These are phyloP conservation scores for Candida sanyaensis DNA, from an alignment of 1,139 yeast genomes.

Conservation along the genomic window DNA sequence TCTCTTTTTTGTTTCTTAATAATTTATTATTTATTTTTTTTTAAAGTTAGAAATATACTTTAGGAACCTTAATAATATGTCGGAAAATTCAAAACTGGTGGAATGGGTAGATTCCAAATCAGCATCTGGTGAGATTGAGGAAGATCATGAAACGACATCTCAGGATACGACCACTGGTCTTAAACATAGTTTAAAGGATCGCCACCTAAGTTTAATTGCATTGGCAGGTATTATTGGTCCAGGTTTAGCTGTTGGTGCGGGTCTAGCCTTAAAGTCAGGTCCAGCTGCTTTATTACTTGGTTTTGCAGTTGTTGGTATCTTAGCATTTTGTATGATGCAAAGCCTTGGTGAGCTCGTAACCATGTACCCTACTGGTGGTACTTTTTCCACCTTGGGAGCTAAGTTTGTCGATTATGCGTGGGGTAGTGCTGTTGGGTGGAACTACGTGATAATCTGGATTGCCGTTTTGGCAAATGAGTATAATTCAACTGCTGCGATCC, in stretches of 20 bases:
- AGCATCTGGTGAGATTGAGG: neutral
- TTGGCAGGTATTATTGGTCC: slow-evolving; percentile 60
- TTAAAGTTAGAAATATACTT: neutral
- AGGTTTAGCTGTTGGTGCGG: slow-evolving; percentile 51
- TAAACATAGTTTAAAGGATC: slow-evolving; percentile 40
- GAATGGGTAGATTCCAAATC: neutral
- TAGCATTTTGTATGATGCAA: slow-evolving; percentile 60
- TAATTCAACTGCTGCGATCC: slow-evolving; percentile 53
- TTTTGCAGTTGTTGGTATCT: slow-evolving; percentile 53
- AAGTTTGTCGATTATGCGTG: slow-evolving; percentile 57
- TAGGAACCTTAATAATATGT: neutral
- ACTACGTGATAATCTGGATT: slow-evolving; percentile 62
- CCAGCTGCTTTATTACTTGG: slow-evolving; percentile 48
- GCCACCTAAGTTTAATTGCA: slow-evolving; percentile 49
- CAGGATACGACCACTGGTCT: slow-evolving; percentile 16
- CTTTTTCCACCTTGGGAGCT: slow-evolving; percentile 55
- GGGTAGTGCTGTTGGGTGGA: slow-evolving; percentile 65
- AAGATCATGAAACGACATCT: neutral
- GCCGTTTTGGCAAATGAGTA: slow-evolving; percentile 63
- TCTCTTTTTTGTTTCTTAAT: neutral
- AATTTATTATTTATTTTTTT: neutral
- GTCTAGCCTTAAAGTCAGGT: slow-evolving; percentile 45
- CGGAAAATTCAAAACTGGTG: neutral
- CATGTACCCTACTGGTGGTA: slow-evolving; percentile 52
- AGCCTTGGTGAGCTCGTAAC: slow-evolving; percentile 60